Percentiles rank a stretch among this genome's conserved stretches.
Conservation (phyloP, 1,284 basidiomycete genomes). For the Earliella scabrosa region DNA sequence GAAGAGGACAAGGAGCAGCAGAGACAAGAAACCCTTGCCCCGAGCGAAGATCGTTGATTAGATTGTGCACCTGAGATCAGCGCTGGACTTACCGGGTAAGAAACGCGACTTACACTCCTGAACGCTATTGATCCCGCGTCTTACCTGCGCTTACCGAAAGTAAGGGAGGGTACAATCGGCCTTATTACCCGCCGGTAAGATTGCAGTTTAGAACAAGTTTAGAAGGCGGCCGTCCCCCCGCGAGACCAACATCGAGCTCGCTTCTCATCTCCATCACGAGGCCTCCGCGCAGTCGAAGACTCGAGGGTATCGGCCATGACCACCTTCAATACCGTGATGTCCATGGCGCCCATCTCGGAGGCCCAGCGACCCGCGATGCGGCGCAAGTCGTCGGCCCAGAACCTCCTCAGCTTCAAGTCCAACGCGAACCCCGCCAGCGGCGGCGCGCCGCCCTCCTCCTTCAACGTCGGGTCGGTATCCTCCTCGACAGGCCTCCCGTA, state of each 20-base stretch:
- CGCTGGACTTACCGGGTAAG: constrained; percentile 17
- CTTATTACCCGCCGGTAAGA: neutral
- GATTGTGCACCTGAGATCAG: constrained; percentile 15
- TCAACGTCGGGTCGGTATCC: constrained; percentile 23
- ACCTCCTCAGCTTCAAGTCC: constrained; percentile 75
- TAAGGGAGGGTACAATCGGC: no score
- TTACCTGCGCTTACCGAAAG: neutral
- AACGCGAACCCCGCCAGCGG: constrained; percentile 28
- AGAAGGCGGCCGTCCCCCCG: no score
- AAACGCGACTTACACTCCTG: neutral
- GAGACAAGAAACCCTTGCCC: constrained; percentile 22
- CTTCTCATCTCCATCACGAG: constrained; percentile 14
- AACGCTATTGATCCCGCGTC: no score
- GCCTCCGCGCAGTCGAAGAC: constrained; percentile 9
- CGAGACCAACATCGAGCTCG: neutral
- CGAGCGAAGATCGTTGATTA: constrained; percentile 23
- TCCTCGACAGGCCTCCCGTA: constrained; percentile 31
- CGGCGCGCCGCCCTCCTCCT: constrained; percentile 31
- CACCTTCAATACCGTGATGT: constrained; percentile 29
- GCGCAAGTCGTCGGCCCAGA: constrained; percentile 83
- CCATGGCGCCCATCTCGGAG: constrained; percentile 32
- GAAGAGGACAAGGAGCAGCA: constrained; percentile 14
- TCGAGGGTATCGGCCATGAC: constrained; percentile 13
- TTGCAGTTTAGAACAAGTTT: neutral
- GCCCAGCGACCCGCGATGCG: constrained; percentile 67